Evolutionary conservation across 306 rosid genomes (phyloP), one percentile per base, ranked within the genome.

Genomic region (Betula pendula): DNA sequence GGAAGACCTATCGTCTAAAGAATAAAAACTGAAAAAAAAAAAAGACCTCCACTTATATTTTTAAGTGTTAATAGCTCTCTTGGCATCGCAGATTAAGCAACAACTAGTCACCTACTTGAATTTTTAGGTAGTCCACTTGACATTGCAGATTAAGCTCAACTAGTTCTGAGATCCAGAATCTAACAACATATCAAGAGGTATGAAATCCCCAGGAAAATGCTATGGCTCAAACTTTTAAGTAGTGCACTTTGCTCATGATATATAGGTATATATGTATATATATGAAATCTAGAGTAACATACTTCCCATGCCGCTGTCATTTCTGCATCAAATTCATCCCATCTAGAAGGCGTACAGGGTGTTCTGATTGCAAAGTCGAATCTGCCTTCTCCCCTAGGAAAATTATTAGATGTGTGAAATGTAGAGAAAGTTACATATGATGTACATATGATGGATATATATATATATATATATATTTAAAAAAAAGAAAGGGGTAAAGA

Each of bases 241-340:
- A 38, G 42, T 38, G 42, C 42, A 38, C 42, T 38, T 38, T 38
- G 42, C 42, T 38, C 42, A 38, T 38, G 42, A 38, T 5, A 38
- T 38, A 38, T 38, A 38, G 42, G 7, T 38, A 5, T 38, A 38
- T 38, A 38, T 38, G 42, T 38, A 6, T 38, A 38, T 5, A 38
- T 38, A 22, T 2, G 45, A 33, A 35, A 35, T 63, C 44, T 63
- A 63, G 60, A 75, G 70, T 65, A 68, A 84, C 96, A 81, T 90
- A 95, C 99, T 74, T 95, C 96, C 99, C 99, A 95, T 69, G 99
- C 97, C 85, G 75, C 50, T 48, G 91, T 68, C 97, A 95, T 92
- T 85, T 95, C 99, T 75, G 88, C 87, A 74, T 95, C 97, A 89
- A 89, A 95, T 68, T 92, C 92, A 66, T 87, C 93, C 97, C 99